Base-by-base conservation (phyloP, 306 rosid genomes). In the Hippophae tibetana region DNA sequence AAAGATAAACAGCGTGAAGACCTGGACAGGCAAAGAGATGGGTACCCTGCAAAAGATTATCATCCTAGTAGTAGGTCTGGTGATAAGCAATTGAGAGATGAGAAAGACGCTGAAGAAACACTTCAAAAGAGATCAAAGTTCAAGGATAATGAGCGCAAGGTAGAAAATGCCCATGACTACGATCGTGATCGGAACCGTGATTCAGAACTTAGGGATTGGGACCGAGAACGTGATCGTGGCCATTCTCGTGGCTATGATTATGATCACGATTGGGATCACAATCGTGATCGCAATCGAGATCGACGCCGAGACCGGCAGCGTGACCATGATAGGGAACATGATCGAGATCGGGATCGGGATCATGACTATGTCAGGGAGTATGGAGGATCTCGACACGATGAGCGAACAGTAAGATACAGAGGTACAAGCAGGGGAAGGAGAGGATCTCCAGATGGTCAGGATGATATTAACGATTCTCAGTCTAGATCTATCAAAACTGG, bases 381-480 rank as follows among this genome's bases (percentile, higher is more conserved):
- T 31, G 94, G 83, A 64, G 86, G 94, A 13, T 86, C 82, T n/a
- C 82, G 78, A 69, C 59, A 62, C 59, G 95, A 88, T 69, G 90
- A 81, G 13, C 85, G 86, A 58, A 72, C 74, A 60, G 59, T 56
- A 1, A 84, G 85, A 72, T 82, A 74, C 73, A 84, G 74, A 70
- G 95, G 87, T 67, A 57, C 85, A 50, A 87, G 84, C 68, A 84
- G 85, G 72, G 77, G 86, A 63, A 93, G 80, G 85, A 93, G 79
- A 82, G 80, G 90, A 77, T 75, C 88, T 50, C 83, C 88, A 12
- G 87, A 79, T 68, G 99, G 82, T 60, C 85, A 77, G 43, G 94
- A 85, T 72, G 99, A 86, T 67, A 68, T 69, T 62, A 50, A 42
- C 77, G 90, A 89, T 62, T 52, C 79, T 73, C 89, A 82, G 67